phyloP scores from a whole-genome alignment of 2,329 filamentous ascomycete species.

The Meredithiella fracta region DNA sequence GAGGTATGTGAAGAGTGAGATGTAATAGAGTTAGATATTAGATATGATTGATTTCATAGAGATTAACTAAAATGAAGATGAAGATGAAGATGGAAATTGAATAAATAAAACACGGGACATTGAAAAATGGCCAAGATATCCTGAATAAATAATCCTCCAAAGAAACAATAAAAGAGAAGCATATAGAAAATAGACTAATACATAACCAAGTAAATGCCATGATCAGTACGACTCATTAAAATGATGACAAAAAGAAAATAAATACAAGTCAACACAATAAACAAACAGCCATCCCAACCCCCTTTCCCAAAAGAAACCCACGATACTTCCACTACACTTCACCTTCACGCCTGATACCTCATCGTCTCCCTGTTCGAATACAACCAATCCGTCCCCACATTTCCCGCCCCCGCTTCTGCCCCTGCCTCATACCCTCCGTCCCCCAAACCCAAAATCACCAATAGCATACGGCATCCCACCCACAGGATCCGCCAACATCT shows the following conservation, averaged over 20 bases:
- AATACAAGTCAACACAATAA: not conserved
- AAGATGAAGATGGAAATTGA: not conserved
- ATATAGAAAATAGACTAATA: not conserved
- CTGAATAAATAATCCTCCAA: not conserved
- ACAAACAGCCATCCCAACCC: not conserved
- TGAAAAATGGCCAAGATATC: too few relatives aligned
- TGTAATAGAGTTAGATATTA: not conserved
- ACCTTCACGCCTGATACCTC: not conserved
- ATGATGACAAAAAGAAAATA: too few relatives aligned
- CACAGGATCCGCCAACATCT: not conserved
- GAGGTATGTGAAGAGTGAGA: conserved; percentile 2
- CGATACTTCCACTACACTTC: not conserved
- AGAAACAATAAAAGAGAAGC: not conserved
- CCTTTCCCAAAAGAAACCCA: not conserved
- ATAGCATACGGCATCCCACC: not conserved
- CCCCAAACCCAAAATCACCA: not conserved
- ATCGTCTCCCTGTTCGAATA: not conserved
- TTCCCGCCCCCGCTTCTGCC: not conserved
- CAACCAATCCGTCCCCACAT: not conserved
- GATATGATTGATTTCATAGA: too few relatives aligned
- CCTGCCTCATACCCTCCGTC: too few relatives aligned
- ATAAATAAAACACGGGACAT: not conserved
- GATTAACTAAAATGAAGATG: not conserved
- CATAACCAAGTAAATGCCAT: not conserved
- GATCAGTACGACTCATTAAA: not conserved